Percentiles rank a stretch among this genome's conserved stretches.
Evolutionary conservation across 768 basidiomycete genomes (phyloP).

Genomic region (Stropharia rugosoannulata): DNA sequence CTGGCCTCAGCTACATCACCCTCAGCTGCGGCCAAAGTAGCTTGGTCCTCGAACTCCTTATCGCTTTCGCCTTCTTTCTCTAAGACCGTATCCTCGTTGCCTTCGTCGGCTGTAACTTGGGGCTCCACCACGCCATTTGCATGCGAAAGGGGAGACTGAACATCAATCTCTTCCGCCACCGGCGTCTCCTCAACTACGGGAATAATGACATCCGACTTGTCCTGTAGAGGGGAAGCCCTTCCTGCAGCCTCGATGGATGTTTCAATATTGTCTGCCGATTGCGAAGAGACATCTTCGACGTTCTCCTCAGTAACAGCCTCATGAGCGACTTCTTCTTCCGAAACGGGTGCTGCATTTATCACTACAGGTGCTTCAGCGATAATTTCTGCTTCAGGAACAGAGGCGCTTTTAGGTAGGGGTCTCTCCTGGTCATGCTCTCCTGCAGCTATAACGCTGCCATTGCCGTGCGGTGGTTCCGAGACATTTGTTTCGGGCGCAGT

Average conservation of each 20-base stretch:
- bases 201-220: not conserved
- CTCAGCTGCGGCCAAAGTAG: too few species aligned
- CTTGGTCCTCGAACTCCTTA: too few species aligned
- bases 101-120: too few species aligned
- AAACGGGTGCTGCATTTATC: not conserved
- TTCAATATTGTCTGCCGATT: not conserved
- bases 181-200: not conserved
- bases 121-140: too few species aligned
- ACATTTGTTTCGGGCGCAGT: not conserved
- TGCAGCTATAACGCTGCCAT: too few species aligned
- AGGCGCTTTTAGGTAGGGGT: too few species aligned
- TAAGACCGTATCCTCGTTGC: too few species aligned
- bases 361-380: too few species aligned
- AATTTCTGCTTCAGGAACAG: not conserved
- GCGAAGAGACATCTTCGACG: not conserved
- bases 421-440: too few species aligned
- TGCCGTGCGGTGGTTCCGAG: too few species aligned
- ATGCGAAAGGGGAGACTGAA: not conserved
- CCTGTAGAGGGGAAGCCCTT: not conserved
- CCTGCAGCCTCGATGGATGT: not conserved
- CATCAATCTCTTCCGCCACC: not conserved
- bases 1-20: too few species aligned
- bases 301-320: not conserved
- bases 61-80: too few species aligned
- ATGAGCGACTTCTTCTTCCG: not conserved